phyloP scores from a whole-genome alignment of 2,329 filamentous ascomycete species.

The Boeremia lycopersici region DNA sequence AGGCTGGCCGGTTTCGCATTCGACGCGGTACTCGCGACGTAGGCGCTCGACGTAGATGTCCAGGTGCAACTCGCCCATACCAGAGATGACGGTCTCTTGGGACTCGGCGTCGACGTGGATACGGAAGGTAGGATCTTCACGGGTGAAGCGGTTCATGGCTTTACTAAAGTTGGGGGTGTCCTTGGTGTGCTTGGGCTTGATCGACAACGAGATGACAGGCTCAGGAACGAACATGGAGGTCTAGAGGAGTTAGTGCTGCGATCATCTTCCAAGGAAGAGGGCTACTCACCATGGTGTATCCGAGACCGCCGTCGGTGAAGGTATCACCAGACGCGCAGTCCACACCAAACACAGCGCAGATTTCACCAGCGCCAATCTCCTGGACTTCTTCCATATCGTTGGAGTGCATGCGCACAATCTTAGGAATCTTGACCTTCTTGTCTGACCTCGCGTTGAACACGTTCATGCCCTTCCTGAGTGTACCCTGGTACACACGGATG shows the following conservation, averaged over 20 bases:
- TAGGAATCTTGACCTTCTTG: slow-evolving; percentile 95
- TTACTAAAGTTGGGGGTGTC: slow-evolving; percentile 96
- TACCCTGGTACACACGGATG: slow-evolving; percentile 96
- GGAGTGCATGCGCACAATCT: slow-evolving; percentile 98
- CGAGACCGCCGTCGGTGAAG: slow-evolving; percentile 90
- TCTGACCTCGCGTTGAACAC: slow-evolving; percentile 93
- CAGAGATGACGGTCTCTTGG: slow-evolving; percentile 96
- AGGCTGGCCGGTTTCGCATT: slow-evolving; percentile 93
- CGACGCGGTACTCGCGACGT: slow-evolving; percentile 93
- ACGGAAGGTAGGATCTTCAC: slow-evolving; percentile 96
- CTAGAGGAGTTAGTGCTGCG: slow-evolving; percentile 26
- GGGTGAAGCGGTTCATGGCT: slow-evolving; percentile 98
- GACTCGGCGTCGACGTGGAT: slow-evolving; percentile 91
- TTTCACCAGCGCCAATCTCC: slow-evolving; percentile 94
- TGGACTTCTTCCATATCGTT: slow-evolving; percentile 98
- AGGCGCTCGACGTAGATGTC: slow-evolving; percentile 98
- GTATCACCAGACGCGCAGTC: slow-evolving; percentile 98
- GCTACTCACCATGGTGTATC: slow-evolving; percentile 76
- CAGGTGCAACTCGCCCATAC: slow-evolving; percentile 96
- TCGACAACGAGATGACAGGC: slow-evolving; percentile 96
- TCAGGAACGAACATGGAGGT: slow-evolving; percentile 98
- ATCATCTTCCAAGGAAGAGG: background rate
- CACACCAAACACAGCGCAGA: slow-evolving; percentile 97
- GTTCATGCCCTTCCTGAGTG: slow-evolving; percentile 83
- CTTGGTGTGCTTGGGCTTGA: slow-evolving; percentile 92